Evolutionary conservation across 192 early-diverging fungal genomes (phyloP), one percentile per base, ranked within the genome.

Genomic region (Gryganskiella cystojenkinii): DNA sequence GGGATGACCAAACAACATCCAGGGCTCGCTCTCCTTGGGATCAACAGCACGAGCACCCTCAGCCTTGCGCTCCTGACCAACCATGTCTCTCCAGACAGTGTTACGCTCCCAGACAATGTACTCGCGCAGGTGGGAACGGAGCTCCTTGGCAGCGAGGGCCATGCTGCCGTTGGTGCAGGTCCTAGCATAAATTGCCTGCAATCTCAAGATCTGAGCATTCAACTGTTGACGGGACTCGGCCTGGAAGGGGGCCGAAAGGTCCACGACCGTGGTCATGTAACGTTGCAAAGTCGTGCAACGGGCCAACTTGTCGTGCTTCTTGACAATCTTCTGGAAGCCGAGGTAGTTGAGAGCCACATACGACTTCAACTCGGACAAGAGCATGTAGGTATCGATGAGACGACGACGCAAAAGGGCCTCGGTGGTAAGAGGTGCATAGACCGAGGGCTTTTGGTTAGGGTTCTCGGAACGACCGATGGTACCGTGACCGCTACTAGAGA

Each of bases 291-390:
- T 75, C 11, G 67, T 61, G 42, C 84, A 87, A 8, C 85, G 82
- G 11, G 92, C 91, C 5, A 97, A 90, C 75, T 97, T 97, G 83
- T 97, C 96, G 73, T 92, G 95, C 84, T 97, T 97, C 82, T 97
- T 97, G 30, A 96, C 81, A 75, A 96, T 94, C 82, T 97, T 97
- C 82, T 86, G 80, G 79, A 97, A 96, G 27, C 95, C 96, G 9
- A 90, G 92, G 58, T 88, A 87, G 86, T 97, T 96, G 51, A 95
- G 86, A 44, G 94, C 90, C 22, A 92, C 88, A 60, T 92, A 97
- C 13, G 92, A 92, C 49, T 93, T 90, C 22, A 97, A 83, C 57
- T 97, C 94, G 42, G 87, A 89, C 9, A 97, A 80, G 13, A 86
- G 76, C 47, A 95, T 89, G 30, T 58, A 78, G 4, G 74, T 78